These are phyloP conservation scores for Psidium guajava DNA, from an alignment of 345 rosid genomes.

Conservation along the genomic window DNA sequence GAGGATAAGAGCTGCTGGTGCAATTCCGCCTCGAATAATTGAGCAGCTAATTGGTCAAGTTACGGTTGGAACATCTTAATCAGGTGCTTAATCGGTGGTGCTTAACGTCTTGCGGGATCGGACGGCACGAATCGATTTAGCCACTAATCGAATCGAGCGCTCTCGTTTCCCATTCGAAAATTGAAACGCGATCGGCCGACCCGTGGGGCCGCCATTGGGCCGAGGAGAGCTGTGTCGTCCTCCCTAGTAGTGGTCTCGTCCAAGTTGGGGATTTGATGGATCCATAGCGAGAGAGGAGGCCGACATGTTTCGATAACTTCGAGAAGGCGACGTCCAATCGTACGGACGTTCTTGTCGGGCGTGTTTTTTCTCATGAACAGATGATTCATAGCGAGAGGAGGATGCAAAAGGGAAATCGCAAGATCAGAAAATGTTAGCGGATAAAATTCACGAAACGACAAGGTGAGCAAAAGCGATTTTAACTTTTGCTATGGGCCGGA, in stretches of 20 bases:
- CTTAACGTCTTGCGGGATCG: not conserved
- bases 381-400: not conserved
- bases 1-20: not conserved
- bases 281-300: not conserved
- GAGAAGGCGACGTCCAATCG: not conserved
- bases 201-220: not conserved
- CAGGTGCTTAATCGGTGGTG: not conserved
- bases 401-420: not conserved
- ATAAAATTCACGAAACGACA: not conserved
- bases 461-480: not conserved
- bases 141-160: not conserved
- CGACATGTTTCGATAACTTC: not conserved
- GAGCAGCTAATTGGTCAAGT: not conserved
- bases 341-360: not conserved
- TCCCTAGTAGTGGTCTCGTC: not conserved
- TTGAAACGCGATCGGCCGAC: not conserved
- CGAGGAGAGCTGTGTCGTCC: not conserved
- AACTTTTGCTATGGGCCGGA: not conserved
- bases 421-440: not conserved
- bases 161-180: no score
- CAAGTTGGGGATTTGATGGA: not conserved
- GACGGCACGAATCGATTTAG: not conserved
- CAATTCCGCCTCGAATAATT: not conserved
- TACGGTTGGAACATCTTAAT: not conserved
- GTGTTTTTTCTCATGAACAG: not conserved